Base-by-base conservation (phyloP, 169 alveolate genomes). In the Plasmodium cynomolgi region DNA sequence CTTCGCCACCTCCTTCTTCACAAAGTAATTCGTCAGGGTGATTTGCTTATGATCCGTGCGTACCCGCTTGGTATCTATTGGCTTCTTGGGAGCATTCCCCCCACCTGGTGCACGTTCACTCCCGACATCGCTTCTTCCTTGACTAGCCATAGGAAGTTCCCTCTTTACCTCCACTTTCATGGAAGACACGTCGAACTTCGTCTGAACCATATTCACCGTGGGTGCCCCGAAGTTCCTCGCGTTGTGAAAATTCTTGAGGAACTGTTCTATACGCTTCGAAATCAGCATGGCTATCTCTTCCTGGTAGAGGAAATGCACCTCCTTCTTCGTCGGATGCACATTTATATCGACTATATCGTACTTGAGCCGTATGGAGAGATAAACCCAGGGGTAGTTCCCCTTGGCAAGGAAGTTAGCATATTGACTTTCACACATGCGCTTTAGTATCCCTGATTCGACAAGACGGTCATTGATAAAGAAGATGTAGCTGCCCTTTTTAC, bases 321-420 rank as follows among this genome's bases (percentile, higher is more conserved):
- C 96, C 85, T 97, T 98, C 96, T 99, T 99, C 44, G 99, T 98
- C 13, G 99, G 99, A 88, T 99, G 99, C 0, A 99, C 99, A 96
- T 99, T 99, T 13, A 99, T 99, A 95, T 99, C 99, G 26, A 99
- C 95, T 29, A 96, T 72, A 31, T 96, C 98, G 8, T 99, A 97
- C 8, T 99, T 99, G 84, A 99, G 95, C n/a, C 93, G 95, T n/a
- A 99, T 83, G 23, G 99, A 96, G 68, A 99, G 84, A 94, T 99
- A 99, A 26, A 98, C 99, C 97, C 97, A 97, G 15, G 98, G 96
- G 50, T 97, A 83, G 56, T 94, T 95, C 26, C 97, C 97, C 31
- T 95, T 96, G 41, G 97, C 97, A 54, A 96, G 81, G 41, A 95
- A 84, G 62, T 95, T 96, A 37, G 86, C 88, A 85, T 97, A 97